Conservation (phyloP, 495 filamentous ascomycete species). For the Neurospora sp. region DNA sequence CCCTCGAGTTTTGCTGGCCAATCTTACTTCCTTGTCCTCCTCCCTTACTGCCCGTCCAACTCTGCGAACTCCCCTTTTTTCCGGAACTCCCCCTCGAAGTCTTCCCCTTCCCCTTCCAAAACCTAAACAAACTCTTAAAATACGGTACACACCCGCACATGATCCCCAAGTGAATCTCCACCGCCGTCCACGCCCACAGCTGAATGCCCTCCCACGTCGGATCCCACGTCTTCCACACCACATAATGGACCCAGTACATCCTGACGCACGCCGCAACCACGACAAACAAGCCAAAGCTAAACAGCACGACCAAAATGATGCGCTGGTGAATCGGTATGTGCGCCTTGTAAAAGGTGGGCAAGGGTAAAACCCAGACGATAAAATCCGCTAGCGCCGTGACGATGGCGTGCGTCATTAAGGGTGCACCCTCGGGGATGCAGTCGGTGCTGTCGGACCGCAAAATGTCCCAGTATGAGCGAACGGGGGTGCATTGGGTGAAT, state of each 20-base stretch:
- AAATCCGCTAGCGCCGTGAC: slow-evolving; percentile 30
- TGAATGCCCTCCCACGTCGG: slow-evolving; percentile 31
- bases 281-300: slow-evolving; percentile 16
- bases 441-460: neutral
- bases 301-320: slow-evolving; percentile 15
- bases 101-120: slow-evolving; percentile 5
- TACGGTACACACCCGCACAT: slow-evolving; percentile 32
- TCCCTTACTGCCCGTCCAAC: neutral
- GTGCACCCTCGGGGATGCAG: slow-evolving; percentile 19
- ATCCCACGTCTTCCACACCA: slow-evolving; percentile 21
- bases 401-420: slow-evolving; percentile 13
- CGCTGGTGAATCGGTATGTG: slow-evolving; percentile 15
- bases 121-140: slow-evolving; percentile 23
- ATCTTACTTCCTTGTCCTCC: neutral
- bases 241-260: slow-evolving; percentile 18
- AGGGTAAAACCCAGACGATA: slow-evolving; percentile 31
- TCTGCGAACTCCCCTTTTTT: neutral
- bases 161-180: slow-evolving; percentile 34
- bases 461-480: slow-evolving; percentile 26
- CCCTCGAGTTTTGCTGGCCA: neutral
- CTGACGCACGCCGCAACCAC: slow-evolving; percentile 13
- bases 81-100: neutral
- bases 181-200: slow-evolving; percentile 30
- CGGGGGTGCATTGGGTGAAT: slow-evolving; percentile 23
- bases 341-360: slow-evolving; percentile 25